Evolutionary conservation across 352 stramenopile species (phyloP).

Genomic region (Phytopythium montanum): DNA sequence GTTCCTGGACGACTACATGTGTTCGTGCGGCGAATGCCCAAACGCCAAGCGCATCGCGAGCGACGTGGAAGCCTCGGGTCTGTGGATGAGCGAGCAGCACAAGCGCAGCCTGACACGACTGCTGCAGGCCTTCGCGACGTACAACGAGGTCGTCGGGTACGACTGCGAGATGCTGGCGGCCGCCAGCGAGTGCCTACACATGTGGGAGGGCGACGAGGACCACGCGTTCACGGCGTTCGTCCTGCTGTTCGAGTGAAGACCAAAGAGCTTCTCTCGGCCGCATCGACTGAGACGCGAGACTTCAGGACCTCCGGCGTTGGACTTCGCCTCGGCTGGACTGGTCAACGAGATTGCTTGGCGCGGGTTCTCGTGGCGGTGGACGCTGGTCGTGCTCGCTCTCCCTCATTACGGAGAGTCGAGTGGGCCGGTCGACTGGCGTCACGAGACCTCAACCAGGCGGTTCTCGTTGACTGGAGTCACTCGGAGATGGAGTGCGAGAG

Average conservation of each 20-base stretch:
- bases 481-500: neutral
- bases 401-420: slow-evolving; percentile 23
- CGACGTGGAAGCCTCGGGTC: slow-evolving; percentile 38
- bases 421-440: neutral
- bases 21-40: slow-evolving; percentile 55
- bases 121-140: slow-evolving; percentile 67
- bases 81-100: slow-evolving; percentile 18
- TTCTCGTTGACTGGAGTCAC: slow-evolving; percentile 2
- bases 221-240: slow-evolving; percentile 62
- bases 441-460: neutral
- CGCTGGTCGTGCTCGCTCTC: slow-evolving; percentile 10
- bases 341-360: neutral
- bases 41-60: slow-evolving; percentile 44
- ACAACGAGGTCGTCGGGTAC: slow-evolving; percentile 66
- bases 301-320: neutral
- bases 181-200: slow-evolving; percentile 45
- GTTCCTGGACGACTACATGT: slow-evolving; percentile 63
- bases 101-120: slow-evolving; percentile 40
- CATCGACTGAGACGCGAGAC: neutral
- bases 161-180: slow-evolving; percentile 43
- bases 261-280: no score
- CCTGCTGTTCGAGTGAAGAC: slow-evolving; percentile 35
- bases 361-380: neutral
- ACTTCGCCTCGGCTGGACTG: neutral
- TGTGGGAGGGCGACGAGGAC: slow-evolving; percentile 62